These are phyloP conservation scores for Gnetum montanum DNA, from an alignment of 75 land plant genomes.

Conservation along the genomic window DNA sequence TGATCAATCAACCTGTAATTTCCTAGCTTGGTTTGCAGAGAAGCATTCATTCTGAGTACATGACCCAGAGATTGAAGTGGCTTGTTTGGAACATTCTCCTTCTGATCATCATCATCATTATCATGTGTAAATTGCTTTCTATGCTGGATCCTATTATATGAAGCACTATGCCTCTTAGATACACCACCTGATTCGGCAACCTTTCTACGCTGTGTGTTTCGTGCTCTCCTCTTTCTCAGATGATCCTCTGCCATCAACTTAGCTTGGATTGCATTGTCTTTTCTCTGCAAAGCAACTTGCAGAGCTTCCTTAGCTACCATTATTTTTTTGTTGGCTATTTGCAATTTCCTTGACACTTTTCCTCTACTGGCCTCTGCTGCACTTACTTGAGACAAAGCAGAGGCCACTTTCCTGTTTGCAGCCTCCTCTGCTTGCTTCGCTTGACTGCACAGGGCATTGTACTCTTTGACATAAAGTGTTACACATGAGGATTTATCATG, in stretches of 20 bases:
- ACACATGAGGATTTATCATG: background rate
- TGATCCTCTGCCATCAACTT: slow-evolving; percentile 18
- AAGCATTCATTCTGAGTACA: background rate
- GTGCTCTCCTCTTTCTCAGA: slow-evolving; percentile 11
- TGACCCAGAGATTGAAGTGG: background rate
- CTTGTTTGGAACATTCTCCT: background rate
- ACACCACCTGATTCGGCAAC: background rate
- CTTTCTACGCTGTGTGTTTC: slow-evolving; percentile 4
- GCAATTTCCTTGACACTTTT: slow-evolving; percentile 11
- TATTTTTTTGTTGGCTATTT: slow-evolving; percentile 8
- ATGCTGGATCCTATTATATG: background rate
- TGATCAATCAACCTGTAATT: background rate
- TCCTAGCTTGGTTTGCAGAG: background rate
- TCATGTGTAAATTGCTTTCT: background rate
- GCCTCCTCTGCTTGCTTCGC: slow-evolving; percentile 21
- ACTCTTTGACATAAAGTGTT: slow-evolving; percentile 18
- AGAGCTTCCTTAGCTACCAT: slow-evolving; percentile 2
- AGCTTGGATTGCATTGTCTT: slow-evolving; percentile 28
- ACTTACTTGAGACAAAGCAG: slow-evolving; percentile 22
- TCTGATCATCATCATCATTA: background rate
- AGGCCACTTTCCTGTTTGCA: slow-evolving; percentile 27
- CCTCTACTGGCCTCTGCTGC: slow-evolving; percentile 27
- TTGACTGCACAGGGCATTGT: slow-evolving; percentile 9
- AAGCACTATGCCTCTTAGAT: background rate
- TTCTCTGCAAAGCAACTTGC: slow-evolving; percentile 15